These are phyloP conservation scores for Boletus rubescentipes DNA, from an alignment of 768 basidiomycete genomes.

Conservation along the genomic window DNA sequence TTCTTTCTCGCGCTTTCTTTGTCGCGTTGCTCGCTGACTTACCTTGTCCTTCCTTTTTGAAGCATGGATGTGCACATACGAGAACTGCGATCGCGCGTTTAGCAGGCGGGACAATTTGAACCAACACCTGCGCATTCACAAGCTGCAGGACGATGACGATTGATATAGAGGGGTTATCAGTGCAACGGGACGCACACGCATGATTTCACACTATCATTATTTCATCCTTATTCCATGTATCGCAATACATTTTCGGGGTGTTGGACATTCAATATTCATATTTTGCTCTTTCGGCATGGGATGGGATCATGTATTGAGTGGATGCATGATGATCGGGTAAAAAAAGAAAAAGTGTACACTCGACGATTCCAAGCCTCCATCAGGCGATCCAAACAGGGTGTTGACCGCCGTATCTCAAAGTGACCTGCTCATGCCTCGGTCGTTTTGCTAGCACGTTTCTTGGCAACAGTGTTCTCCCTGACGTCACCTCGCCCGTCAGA, in stretches of 20 bases:
- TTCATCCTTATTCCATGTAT: constrained; percentile 19
- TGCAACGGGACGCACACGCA: neutral
- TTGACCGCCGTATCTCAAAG: too few relatives aligned
- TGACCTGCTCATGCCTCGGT: constrained; percentile 42
- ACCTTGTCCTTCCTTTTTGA: neutral
- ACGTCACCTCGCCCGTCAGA: neutral
- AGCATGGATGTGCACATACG: constrained; percentile 48
- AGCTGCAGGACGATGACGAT: constrained; percentile 18
- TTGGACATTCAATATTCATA: neutral
- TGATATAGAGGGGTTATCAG: neutral
- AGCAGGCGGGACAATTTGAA: constrained; percentile 75
- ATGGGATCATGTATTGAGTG: constrained; percentile 23
- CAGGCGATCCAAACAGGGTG: neutral
- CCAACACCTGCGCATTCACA: constrained; percentile 70
- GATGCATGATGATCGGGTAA: constrained; percentile 10
- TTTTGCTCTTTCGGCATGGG: neutral
- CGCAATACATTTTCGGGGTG: neutral
- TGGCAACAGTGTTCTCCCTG: constrained; percentile 90
- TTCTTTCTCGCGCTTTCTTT: neutral
- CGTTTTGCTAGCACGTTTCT: constrained; percentile 69
- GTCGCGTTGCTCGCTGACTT: neutral
- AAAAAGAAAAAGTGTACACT: constrained; percentile 17
- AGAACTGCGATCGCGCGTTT: constrained; percentile 68
- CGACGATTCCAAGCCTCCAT: neutral
- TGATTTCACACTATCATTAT: constrained; percentile 17